phyloP scores from a whole-genome alignment of 305 asterid species.

The Solanum hybrid region DNA sequence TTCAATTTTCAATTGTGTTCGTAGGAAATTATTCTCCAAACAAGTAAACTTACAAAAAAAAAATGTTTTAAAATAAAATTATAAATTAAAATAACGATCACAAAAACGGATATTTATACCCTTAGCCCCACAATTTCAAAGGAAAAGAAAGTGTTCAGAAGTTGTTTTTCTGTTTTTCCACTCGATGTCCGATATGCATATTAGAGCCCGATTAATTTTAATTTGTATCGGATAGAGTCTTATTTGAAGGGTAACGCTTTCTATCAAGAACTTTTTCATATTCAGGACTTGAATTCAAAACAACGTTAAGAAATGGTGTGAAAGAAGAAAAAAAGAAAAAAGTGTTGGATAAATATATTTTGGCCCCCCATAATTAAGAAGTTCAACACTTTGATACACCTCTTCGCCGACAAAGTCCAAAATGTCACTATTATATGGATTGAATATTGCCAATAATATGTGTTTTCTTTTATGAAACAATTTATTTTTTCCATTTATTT shows the following conservation, averaged over 20 bases:
- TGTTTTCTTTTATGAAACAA: background rate
- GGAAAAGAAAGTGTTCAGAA: background rate
- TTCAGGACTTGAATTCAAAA: too few relatives aligned
- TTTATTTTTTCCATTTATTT: too few relatives aligned
- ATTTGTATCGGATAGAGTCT: fast-evolving
- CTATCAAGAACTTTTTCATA: background rate
- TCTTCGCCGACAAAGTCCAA: background rate
- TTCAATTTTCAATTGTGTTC: background rate
- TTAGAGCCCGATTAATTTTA: too few relatives aligned
- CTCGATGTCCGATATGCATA: fast-evolving
- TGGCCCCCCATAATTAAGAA: background rate
- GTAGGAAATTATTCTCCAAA: background rate
- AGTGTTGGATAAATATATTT: background rate
- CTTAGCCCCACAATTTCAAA: conserved; percentile 1
- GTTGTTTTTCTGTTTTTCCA: background rate
- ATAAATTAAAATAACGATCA: background rate
- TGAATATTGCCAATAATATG: background rate
- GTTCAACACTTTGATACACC: background rate
- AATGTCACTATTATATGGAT: background rate
- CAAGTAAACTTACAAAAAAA: background rate
- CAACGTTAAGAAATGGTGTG: background rate
- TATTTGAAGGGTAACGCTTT: fast-evolving
- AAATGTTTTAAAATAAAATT: background rate
- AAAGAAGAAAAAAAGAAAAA: background rate
- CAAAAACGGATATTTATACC: background rate